These are phyloP conservation scores for Colletotrichum sp. DNA, from an alignment of 2,329 filamentous ascomycete species.

Conservation along the genomic window DNA sequence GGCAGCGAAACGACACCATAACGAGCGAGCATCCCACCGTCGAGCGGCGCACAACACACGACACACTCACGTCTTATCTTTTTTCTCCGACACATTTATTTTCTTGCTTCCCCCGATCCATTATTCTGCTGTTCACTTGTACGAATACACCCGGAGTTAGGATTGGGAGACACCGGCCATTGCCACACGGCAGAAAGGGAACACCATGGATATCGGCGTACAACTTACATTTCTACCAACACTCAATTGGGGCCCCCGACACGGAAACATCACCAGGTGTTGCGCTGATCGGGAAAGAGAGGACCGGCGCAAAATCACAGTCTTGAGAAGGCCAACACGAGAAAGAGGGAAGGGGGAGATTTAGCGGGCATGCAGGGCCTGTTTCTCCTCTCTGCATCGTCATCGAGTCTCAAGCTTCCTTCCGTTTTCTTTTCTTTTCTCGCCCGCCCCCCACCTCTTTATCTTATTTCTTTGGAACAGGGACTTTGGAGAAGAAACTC, in stretches of 20 bases:
- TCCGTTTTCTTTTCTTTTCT: constrained; percentile 2
- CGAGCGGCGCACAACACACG: constrained; percentile 5
- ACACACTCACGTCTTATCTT: neutral
- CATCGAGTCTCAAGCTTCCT: neutral
- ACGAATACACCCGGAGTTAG: constrained; percentile 23
- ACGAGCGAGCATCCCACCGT: constrained; percentile 3
- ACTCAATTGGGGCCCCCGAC: neutral
- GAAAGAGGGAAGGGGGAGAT: neutral
- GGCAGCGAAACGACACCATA: neutral
- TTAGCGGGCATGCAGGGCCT: neutral
- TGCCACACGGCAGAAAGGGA: constrained; percentile 20
- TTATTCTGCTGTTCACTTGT: constrained; percentile 14
- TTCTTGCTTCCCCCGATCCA: neutral
- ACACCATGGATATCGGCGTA: constrained; percentile 21
- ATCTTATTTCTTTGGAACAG: neutral
- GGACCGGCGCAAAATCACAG: neutral
- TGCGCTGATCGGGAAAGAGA: neutral
- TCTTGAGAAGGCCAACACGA: neutral
- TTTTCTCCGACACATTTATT: neutral
- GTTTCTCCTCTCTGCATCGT: neutral
- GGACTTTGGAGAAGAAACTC: constrained; percentile 15
- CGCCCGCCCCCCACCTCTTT: neutral
- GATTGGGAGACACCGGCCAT: constrained; percentile 14
- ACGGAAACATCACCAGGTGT: neutral
- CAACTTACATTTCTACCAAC: constrained; percentile 15